These are phyloP conservation scores for Cryptococcus hybrid DNA, from an alignment of 1,284 basidiomycete species.

Conservation along the genomic window DNA sequence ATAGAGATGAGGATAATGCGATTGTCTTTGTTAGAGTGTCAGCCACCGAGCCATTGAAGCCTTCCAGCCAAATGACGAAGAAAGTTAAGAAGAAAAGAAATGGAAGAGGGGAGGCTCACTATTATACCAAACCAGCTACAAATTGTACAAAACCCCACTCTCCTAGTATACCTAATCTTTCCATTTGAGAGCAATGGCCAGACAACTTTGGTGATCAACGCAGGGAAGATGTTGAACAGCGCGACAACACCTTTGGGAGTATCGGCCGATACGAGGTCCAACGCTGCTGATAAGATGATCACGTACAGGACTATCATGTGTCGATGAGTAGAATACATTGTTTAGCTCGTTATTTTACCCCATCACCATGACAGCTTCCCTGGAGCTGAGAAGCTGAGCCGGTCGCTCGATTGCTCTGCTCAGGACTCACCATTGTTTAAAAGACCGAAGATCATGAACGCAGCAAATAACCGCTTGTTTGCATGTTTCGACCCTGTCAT, in stretches of 20 bases:
- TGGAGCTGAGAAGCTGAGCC: background rate
- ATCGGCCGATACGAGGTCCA: constrained; percentile 86
- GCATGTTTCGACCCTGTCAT: constrained; percentile 10
- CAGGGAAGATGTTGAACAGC: constrained; percentile 85
- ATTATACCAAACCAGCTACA: constrained; percentile 78
- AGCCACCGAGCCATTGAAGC: background rate
- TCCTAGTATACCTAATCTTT: constrained; percentile 68
- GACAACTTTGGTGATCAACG: constrained; percentile 77
- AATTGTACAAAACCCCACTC: constrained; percentile 71
- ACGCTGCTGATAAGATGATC: constrained; percentile 90
- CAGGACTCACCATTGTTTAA: constrained; percentile 46
- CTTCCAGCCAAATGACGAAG: background rate
- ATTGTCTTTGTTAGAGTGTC: constrained; percentile 62
- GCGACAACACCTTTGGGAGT: constrained; percentile 87
- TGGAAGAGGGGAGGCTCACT: constrained; percentile 50
- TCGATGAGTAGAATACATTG: background rate
- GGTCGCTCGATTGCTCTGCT: background rate
- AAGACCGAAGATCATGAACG: constrained; percentile 48
- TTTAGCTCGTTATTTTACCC: background rate
- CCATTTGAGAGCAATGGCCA: constrained; percentile 92
- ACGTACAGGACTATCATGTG: constrained; percentile 74
- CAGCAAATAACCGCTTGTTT: constrained; percentile 30
- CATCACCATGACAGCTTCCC: too few species aligned
- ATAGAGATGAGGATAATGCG: constrained; percentile 67
- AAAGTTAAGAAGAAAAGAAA: background rate